Base-by-base conservation (phyloP, 169 alveolate genomes). In the Cystoisospora suis region DNA sequence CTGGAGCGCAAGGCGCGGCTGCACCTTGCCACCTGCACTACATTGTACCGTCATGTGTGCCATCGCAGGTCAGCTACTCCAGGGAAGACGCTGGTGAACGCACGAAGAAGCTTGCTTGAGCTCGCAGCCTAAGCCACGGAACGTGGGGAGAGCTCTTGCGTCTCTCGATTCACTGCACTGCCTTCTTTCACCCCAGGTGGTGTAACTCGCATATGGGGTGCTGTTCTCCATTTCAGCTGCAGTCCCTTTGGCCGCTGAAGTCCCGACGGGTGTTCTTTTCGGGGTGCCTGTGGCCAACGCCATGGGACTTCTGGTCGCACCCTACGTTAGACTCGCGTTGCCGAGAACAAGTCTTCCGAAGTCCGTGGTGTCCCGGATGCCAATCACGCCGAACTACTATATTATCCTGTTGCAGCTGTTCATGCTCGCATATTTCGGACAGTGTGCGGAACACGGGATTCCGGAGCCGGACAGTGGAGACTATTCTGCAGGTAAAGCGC, bases 301-400 rank as follows among this genome's bases (percentile, higher is more conserved):
- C 17, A 17, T 40, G 17, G 47, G 83, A 2, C 17, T 72, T 38
- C 83, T 72, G 83, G 7, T 72, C 58, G 56, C 83, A 56, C 83
- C 83, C 38, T 72, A 72, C n/a, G 32, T 72, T 38, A 42, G n/a
- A 32, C 20, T 56, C 0, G 44, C 58, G 5, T 38, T 72, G 0
- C 83, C 83, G 7, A 32, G 83, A n/a, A 72, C 83, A 20, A 72
- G 58, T 36, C 56, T 72, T 20, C 83, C 83, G 12, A 72, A 40
- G 27, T 3, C 47, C 59, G 27, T 72, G 12, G 12, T 40, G 47
- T 29, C 83, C 3, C 47, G 56, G 56, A 40, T 72, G 45, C 83
- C 83, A 15, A 38, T 72, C 83, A 72, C 83, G 27, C 83, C 83
- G 58, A 72, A n/a, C 23, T 72, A 72, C 83, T 34, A 36, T 0